phyloP scores from a whole-genome alignment of 1,139 yeast species.

The Sugiyamaella castrensis region DNA sequence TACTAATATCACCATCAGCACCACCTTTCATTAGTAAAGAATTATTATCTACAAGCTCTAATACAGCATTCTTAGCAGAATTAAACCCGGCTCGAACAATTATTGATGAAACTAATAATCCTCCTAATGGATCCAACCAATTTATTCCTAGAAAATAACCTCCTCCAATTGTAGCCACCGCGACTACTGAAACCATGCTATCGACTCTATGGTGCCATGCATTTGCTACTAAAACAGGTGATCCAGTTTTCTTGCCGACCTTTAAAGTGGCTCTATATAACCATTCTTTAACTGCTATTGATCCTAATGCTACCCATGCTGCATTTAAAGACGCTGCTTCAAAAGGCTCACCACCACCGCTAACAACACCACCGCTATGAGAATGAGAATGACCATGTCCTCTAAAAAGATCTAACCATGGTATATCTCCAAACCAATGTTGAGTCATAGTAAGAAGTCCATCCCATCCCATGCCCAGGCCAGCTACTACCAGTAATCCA shows the following conservation, averaged over 20 bases:
- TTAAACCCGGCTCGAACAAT: conserved; percentile 82
- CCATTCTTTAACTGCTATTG: conserved; percentile 82
- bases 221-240: conserved; percentile 89
- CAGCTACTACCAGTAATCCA: conserved; percentile 78
- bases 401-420: conserved; percentile 18
- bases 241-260: conserved; percentile 71
- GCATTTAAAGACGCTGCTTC: conserved; percentile 74
- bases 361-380: conserved; percentile 39
- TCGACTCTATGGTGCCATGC: conserved; percentile 99
- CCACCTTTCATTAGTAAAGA: conserved; percentile 20
- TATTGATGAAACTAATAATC: conserved; percentile 74
- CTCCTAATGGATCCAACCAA: conserved; percentile 92
- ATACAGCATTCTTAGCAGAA: conserved; percentile 65
- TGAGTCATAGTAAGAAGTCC: conserved; percentile 70
- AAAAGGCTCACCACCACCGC: conserved; percentile 24
- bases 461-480: conserved; percentile 87
- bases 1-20: conserved; percentile 20
- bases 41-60: conserved; percentile 67
- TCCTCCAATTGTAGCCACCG: conserved; percentile 80
- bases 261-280: conserved; percentile 76
- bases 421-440: conserved; percentile 24
- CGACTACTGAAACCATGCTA: conserved; percentile 86
- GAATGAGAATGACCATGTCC: conserved; percentile 19
- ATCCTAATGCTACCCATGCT: conserved; percentile 92
- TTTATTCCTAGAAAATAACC: conserved; percentile 73